phyloP scores from a whole-genome alignment of 2,329 filamentous ascomycete species.

The Aspergillus arachidicola region DNA sequence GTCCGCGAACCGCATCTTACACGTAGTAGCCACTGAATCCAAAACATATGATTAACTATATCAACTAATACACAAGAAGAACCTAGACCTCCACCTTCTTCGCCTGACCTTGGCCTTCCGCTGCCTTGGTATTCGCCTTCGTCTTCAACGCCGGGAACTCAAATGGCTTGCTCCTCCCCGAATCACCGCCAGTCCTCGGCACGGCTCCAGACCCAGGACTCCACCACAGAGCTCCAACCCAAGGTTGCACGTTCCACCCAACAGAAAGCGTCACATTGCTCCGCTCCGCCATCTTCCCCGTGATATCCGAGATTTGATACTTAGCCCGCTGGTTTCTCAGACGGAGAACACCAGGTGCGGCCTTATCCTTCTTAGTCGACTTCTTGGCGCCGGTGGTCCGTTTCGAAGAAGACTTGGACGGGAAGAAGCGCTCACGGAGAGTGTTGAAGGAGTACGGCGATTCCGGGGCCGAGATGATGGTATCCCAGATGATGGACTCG shows the following conservation, averaged over 20 bases:
- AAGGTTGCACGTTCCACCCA: slow-evolving; percentile 97
- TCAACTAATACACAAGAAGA: neutral
- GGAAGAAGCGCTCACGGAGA: slow-evolving; percentile 41
- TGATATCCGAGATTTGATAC: slow-evolving; percentile 94
- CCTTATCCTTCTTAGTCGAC: slow-evolving; percentile 22
- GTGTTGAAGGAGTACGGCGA: slow-evolving; percentile 46
- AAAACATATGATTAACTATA: neutral
- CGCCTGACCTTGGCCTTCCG: neutral
- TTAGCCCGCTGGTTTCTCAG: slow-evolving; percentile 88
- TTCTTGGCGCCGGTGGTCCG: slow-evolving; percentile 21
- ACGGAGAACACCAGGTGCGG: slow-evolving; percentile 64
- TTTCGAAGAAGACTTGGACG: slow-evolving; percentile 26
- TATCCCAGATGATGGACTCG: slow-evolving; percentile 91
- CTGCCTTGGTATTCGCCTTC: slow-evolving; percentile 31
- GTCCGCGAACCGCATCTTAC: neutral
- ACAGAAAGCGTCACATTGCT: slow-evolving; percentile 76
- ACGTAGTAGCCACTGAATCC: neutral
- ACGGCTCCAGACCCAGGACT: slow-evolving; percentile 57
- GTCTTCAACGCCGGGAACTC: slow-evolving; percentile 59
- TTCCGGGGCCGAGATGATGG: slow-evolving; percentile 74
- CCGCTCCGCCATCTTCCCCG: slow-evolving; percentile 73
- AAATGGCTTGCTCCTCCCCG: slow-evolving; percentile 56
- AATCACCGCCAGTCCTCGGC: slow-evolving; percentile 54
- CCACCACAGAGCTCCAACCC: slow-evolving; percentile 90
- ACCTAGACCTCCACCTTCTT: slow-evolving; percentile 7